Conservation (phyloP, 2,329 filamentous ascomycete genomes). For the Diplodia corticola region DNA sequence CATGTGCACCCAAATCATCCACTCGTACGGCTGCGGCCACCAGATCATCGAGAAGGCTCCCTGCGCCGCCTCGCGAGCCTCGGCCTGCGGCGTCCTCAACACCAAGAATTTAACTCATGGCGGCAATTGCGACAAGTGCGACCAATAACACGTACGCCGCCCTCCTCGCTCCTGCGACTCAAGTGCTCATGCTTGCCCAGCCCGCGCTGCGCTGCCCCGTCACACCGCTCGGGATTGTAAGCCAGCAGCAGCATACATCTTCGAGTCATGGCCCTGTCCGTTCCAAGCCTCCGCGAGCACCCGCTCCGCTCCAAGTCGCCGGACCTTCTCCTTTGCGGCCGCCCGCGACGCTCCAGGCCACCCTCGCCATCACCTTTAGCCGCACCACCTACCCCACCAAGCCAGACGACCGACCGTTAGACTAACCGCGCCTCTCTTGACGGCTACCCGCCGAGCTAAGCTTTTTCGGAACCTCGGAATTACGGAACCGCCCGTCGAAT, state of each 20-base stretch:
- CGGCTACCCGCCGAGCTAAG: background rate
- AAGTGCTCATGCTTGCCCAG: background rate
- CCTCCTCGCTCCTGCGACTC: background rate
- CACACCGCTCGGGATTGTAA: slow-evolving; percentile 7
- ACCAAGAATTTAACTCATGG: slow-evolving; percentile 47
- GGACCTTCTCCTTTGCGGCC: background rate
- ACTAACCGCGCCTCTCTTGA: background rate
- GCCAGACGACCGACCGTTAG: background rate
- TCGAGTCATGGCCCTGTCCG: slow-evolving; percentile 17
- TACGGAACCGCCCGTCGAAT: slow-evolving; percentile 13
- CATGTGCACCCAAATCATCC: slow-evolving; percentile 52
- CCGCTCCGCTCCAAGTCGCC: background rate
- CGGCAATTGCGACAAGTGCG: slow-evolving; percentile 49
- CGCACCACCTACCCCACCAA: slow-evolving; percentile 3
- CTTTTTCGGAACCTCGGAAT: slow-evolving; percentile 16
- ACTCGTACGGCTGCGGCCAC: slow-evolving; percentile 51
- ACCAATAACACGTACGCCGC: slow-evolving; percentile 40
- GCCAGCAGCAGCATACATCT: slow-evolving; percentile 1
- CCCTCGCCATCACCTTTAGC: background rate
- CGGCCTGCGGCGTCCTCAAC: slow-evolving; percentile 43
- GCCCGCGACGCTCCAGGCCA: background rate
- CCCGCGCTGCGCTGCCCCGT: background rate
- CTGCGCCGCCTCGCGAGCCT: slow-evolving; percentile 47
- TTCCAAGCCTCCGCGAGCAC: background rate
- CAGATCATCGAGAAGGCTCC: slow-evolving; percentile 44